phyloP scores from a whole-genome alignment of 768 basidiomycete species.

The Psilocybe cyanescens region DNA sequence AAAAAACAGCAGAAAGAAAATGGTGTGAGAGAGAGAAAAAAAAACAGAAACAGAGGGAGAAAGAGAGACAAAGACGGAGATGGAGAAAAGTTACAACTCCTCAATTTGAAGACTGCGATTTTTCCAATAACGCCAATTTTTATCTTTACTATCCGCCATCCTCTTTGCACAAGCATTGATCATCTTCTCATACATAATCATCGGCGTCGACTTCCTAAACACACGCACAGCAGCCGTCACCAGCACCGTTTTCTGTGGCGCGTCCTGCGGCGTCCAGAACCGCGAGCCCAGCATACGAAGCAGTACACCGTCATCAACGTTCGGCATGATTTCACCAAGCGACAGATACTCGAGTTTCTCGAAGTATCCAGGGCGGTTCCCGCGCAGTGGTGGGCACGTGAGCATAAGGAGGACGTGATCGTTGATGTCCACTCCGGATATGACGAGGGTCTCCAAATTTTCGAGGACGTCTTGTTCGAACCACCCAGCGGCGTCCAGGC shows the following conservation, averaged over 20 bases:
- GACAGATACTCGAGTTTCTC: slow-evolving; percentile 15
- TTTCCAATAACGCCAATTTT: not conserved
- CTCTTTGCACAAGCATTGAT: slow-evolving; percentile 5
- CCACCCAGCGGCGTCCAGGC: slow-evolving; percentile 4
- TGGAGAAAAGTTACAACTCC: not conserved
- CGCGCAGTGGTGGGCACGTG: slow-evolving; percentile 3
- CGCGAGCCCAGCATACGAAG: slow-evolving; percentile 22
- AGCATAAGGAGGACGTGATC: slow-evolving; percentile 10
- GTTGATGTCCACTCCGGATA: slow-evolving; percentile 10
- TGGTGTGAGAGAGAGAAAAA: not conserved
- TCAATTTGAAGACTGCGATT: not conserved
- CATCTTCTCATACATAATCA: slow-evolving; percentile 13
- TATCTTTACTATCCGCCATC: not conserved
- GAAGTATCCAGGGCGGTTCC: not conserved
- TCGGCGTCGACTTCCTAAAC: not conserved
- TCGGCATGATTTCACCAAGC: not conserved
- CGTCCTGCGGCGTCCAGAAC: slow-evolving; percentile 13
- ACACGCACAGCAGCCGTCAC: slow-evolving; percentile 8
- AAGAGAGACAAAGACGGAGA: not conserved
- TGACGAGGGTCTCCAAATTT: slow-evolving; percentile 2
- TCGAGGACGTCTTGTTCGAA: not conserved
- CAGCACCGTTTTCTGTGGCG: not conserved
- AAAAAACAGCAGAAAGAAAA: too few relatives aligned
- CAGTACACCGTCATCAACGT: slow-evolving; percentile 12
- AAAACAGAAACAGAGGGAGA: not conserved